A percentile compares a stretch with the other conserved stretches of the same genome.
Evolutionary conservation across 371 early-diverging fungal genomes (phyloP).

Genomic region (Sporodiniella umbellata): DNA sequence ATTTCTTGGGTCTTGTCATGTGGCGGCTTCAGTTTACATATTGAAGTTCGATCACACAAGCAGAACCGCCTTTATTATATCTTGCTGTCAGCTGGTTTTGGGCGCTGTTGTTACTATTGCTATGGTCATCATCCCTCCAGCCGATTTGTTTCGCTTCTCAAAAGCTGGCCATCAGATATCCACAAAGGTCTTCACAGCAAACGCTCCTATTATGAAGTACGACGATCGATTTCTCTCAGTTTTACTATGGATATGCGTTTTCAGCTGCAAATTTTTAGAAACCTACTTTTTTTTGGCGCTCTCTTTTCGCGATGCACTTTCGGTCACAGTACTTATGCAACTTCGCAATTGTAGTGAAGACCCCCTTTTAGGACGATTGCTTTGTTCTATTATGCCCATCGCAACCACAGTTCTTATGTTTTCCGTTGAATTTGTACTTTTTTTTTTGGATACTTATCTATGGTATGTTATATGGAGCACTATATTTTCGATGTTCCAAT

Average conservation of each 20-base stretch:
- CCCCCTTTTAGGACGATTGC: constrained; percentile 35
- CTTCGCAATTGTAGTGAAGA: constrained; percentile 57
- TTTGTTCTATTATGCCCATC: constrained; percentile 63
- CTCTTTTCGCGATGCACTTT: constrained; percentile 78
- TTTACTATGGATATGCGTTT: constrained; percentile 72
- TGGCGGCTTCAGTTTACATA: constrained; percentile 65
- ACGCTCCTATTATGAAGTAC: constrained; percentile 64
- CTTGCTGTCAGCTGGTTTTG: constrained; percentile 61
- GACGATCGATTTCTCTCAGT: constrained; percentile 72
- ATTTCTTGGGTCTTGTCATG: constrained; percentile 55
- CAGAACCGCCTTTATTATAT: constrained; percentile 47
- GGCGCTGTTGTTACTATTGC: constrained; percentile 65
- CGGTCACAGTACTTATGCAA: constrained; percentile 51
- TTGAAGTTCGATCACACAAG: constrained; percentile 41
- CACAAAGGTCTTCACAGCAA: constrained; percentile 75
- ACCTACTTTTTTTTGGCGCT: constrained; percentile 80
- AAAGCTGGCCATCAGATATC: constrained; percentile 46
- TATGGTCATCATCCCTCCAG: constrained; percentile 63
- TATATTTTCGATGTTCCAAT: constrained; percentile 73
- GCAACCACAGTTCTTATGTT: constrained; percentile 74
- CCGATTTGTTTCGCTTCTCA: constrained; percentile 52
- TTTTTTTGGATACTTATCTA: constrained; percentile 87
- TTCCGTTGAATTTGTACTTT: constrained; percentile 69
- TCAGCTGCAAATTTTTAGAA: constrained; percentile 77
- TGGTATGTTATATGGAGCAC: constrained; percentile 91